A percentile compares a stretch with the other conserved stretches of the same genome.
Conservation (phyloP, 164 flowering plant species). For the Platanus orientalis region DNA sequence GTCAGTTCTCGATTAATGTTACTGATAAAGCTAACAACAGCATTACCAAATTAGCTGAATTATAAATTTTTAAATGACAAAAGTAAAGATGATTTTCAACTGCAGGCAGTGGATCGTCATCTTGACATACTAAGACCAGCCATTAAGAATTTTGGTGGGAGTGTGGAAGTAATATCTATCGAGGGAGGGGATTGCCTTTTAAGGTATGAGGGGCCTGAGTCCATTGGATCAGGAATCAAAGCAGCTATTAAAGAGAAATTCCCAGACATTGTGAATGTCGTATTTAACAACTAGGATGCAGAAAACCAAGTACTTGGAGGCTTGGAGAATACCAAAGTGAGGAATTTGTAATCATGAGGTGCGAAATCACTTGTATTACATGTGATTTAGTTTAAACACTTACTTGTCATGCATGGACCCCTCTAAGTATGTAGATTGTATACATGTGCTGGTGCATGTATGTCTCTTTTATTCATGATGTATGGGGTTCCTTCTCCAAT, state of each 20-base stretch:
- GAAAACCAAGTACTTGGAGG: background rate
- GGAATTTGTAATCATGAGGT: too few relatives aligned
- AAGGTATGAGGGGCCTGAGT: slow-evolving; percentile 71
- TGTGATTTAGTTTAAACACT: too few relatives aligned
- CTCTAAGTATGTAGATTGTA: too few relatives aligned
- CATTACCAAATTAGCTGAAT: background rate
- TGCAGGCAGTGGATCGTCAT: slow-evolving; percentile 79
- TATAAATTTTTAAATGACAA: background rate
- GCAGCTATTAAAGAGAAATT: slow-evolving; percentile 96
- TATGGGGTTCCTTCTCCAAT: too few relatives aligned
- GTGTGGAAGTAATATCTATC: slow-evolving; percentile 73
- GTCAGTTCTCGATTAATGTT: slow-evolving; percentile 28
- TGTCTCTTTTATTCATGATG: too few relatives aligned
- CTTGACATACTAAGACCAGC: slow-evolving; percentile 89
- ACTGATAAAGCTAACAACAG: background rate
- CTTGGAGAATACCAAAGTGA: background rate
- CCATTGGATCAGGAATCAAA: slow-evolving; percentile 87
- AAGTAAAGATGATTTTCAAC: background rate
- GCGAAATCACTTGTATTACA: too few relatives aligned
- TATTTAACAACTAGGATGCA: slow-evolving; percentile 35
- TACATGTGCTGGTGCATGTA: too few relatives aligned
- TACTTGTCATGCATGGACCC: too few relatives aligned
- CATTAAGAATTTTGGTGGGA: slow-evolving; percentile 82
- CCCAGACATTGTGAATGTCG: slow-evolving; percentile 70
- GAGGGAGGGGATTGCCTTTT: slow-evolving; percentile 67